Conservation (phyloP, 441 rosid species). For the California macrophylla region DNA sequence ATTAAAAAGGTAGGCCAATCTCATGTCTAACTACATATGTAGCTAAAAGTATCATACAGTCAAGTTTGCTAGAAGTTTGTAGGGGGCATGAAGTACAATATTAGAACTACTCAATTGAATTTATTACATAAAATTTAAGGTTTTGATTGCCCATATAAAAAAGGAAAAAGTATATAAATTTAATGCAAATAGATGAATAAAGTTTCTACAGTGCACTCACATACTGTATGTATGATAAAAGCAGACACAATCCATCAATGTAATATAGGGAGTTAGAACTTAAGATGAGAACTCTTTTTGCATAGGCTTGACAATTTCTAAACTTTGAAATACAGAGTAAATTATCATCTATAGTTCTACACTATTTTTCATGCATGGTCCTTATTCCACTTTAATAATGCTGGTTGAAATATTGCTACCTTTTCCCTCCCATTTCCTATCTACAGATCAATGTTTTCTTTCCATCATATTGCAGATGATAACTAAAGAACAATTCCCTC, state of each 20-base stretch:
- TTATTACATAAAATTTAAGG: neutral
- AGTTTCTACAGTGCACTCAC: neutral
- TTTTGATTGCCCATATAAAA: neutral
- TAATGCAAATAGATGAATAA: neutral
- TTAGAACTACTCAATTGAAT: neutral
- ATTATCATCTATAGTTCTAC: no score
- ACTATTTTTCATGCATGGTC: neutral
- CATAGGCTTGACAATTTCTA: neutral
- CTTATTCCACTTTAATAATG: neutral
- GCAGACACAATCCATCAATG: no score
- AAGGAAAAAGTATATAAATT: neutral
- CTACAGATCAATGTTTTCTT: neutral
- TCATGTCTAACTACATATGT: neutral
- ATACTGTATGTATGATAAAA: no score
- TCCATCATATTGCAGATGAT: neutral
- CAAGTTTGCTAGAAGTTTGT: neutral
- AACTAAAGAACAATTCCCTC: neutral
- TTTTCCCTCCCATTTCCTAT: neutral
- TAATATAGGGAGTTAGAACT: neutral
- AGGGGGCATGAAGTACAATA: neutral
- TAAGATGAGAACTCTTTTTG: neutral
- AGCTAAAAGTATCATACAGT: slow-evolving; percentile 1
- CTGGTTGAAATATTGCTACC: neutral
- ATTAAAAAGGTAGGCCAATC: neutral
- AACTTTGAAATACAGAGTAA: neutral